These are phyloP conservation scores for Globisporangium megalacanthum DNA, from an alignment of 352 stramenopile genomes.

Conservation along the genomic window DNA sequence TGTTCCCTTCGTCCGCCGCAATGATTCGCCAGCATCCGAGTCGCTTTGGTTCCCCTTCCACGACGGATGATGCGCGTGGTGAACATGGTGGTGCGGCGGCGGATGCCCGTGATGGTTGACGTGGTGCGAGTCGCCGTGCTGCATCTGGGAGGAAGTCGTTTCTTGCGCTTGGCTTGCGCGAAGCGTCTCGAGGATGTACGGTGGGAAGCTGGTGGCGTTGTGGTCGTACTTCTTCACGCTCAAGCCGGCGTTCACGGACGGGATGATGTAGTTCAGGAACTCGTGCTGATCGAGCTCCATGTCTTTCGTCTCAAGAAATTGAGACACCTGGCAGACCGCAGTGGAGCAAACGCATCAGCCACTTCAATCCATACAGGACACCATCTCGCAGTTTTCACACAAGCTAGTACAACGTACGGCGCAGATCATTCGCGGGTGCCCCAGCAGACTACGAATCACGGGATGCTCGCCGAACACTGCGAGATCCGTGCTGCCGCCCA, in stretches of 20 bases:
- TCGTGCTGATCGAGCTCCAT: constrained; percentile 81
- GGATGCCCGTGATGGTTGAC: constrained; percentile 3
- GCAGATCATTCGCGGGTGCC: constrained; percentile 69
- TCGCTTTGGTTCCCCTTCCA: constrained; percentile 5
- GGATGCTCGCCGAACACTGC: constrained; percentile 53
- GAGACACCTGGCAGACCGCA: constrained; percentile 34
- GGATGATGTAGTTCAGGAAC: constrained; percentile 79
- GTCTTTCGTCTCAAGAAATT: constrained; percentile 79
- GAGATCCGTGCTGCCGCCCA: constrained; percentile 64
- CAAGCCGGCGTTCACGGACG: constrained; percentile 68
- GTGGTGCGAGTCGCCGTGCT: constrained; percentile 21
- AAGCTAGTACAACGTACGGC: constrained; percentile 26
- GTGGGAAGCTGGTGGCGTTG: constrained; percentile 1
- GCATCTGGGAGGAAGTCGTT: constrained; percentile 18
- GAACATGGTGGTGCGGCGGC: constrained; percentile 5
- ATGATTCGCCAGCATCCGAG: not conserved
- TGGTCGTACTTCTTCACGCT: constrained; percentile 30
- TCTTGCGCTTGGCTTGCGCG: constrained; percentile 3
- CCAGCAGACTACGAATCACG: constrained; percentile 53
- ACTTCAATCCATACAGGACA: too few relatives aligned
- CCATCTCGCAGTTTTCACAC: too few relatives aligned
- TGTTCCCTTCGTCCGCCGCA: constrained; percentile 8
- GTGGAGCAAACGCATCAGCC: not conserved
- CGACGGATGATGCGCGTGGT: constrained; percentile 9
- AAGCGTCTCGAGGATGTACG: constrained; percentile 8